Conservation (phyloP, 2,329 filamentous ascomycete species). For the Septoria linicola region DNA sequence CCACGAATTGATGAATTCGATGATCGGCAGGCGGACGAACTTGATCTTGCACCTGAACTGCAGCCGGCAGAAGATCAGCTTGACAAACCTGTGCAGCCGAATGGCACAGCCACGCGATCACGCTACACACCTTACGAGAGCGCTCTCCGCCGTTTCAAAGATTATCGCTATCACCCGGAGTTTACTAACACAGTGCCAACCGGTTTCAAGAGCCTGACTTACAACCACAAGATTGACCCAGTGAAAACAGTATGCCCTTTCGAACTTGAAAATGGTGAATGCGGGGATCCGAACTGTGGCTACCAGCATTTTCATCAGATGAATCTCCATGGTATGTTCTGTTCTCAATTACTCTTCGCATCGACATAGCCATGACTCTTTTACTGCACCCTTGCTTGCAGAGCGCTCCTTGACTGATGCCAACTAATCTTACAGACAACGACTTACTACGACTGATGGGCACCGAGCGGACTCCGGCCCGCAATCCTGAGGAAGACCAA, state of each 20-base stretch:
- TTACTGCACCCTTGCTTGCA: neutral
- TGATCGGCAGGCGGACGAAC: neutral
- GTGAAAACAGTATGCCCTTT: conserved; percentile 72
- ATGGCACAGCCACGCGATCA: conserved; percentile 20
- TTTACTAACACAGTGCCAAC: conserved; percentile 68
- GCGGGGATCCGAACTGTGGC: conserved; percentile 71
- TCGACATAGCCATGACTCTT: neutral
- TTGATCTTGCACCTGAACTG: conserved; percentile 43
- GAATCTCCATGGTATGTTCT: conserved; percentile 24
- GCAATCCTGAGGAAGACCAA: conserved; percentile 27
- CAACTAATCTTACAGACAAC: conserved; percentile 37
- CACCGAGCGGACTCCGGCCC: conserved; percentile 29
- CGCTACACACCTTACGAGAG: conserved; percentile 69
- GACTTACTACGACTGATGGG: conserved; percentile 34
- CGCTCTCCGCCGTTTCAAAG: conserved; percentile 76
- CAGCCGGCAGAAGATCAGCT: conserved; percentile 32
- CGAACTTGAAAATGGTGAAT: conserved; percentile 68
- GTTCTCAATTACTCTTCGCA: neutral
- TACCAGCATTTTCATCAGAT: conserved; percentile 75
- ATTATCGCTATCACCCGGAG: conserved; percentile 83
- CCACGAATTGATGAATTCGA: neutral
- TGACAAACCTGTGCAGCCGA: conserved; percentile 11
- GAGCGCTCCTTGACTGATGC: conserved; percentile 29
- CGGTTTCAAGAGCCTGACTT: conserved; percentile 86
- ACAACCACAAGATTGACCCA: conserved; percentile 84